These are phyloP conservation scores for Skeletonema costatum DNA, from an alignment of 108 stramenopile species.

Conservation along the genomic window DNA sequence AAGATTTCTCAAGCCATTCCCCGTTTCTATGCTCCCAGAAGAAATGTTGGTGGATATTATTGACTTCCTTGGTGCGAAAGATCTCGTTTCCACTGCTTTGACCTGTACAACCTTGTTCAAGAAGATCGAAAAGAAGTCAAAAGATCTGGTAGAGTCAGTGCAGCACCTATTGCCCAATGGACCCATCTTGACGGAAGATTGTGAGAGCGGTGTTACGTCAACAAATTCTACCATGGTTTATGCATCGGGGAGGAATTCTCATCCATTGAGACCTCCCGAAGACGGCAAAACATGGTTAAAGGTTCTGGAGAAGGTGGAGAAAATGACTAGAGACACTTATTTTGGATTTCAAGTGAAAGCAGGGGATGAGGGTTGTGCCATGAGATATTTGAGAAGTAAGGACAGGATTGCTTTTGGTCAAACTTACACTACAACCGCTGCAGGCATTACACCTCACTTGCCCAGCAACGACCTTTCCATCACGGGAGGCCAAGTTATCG, in stretches of 20 bases:
- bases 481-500: background rate
- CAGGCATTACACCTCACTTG: background rate
- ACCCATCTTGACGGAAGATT: background rate
- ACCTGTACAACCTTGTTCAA: conserved; percentile 7
- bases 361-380: background rate
- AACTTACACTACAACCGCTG: background rate
- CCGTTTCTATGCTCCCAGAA: background rate
- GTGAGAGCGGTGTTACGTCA: background rate
- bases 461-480: background rate
- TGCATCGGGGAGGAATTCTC: conserved; percentile 3
- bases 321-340: background rate
- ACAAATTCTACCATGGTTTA: background rate
- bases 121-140: conserved; percentile 7
- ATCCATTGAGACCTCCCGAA: background rate
- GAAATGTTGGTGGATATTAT: conserved; percentile 1
- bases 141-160: background rate
- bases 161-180: conserved; percentile 5
- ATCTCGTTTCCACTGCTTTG: conserved; percentile 3
- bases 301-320: background rate
- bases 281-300: conserved; percentile 3
- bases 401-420: background rate
- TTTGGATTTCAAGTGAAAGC: background rate
- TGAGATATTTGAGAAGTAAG: background rate
- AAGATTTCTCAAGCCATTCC: conserved; percentile 7
- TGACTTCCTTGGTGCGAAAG: conserved; percentile 6